phyloP scores from a whole-genome alignment of 805 yeast species.

The Starmerella apis region DNA sequence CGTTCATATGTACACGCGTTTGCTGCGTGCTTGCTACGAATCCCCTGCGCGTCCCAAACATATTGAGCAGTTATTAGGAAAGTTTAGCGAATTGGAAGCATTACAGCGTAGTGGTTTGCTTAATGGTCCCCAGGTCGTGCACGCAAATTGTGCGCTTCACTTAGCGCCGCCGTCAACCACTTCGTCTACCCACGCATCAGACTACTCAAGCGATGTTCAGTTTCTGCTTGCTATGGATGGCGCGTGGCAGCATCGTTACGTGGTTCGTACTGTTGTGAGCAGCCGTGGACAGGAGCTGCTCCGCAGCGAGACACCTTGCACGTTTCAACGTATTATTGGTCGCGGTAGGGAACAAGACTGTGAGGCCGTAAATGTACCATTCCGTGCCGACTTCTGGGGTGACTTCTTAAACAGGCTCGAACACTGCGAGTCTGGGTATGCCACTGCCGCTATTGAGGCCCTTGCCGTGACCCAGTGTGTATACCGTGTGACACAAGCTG shows the following conservation, averaged over 20 bases:
- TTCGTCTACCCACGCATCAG: background rate
- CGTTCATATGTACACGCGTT: constrained; percentile 26
- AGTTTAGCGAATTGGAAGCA: constrained; percentile 26
- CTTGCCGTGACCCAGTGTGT: constrained; percentile 31
- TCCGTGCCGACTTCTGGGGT: constrained; percentile 34
- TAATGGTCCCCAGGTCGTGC: constrained; percentile 27
- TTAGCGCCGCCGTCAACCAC: background rate
- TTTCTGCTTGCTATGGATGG: constrained; percentile 17
- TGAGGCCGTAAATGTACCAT: constrained; percentile 31
- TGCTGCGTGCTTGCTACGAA: constrained; percentile 32
- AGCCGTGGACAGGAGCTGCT: constrained; percentile 29
- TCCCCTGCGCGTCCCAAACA: constrained; percentile 29
- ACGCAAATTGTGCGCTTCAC: constrained; percentile 29
- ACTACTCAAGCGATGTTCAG: constrained; percentile 23
- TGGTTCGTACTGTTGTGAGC: constrained; percentile 27
- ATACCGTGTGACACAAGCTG: constrained; percentile 20
- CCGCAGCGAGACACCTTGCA: constrained; percentile 20
- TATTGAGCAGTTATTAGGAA: constrained; percentile 24
- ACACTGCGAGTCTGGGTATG: constrained; percentile 26
- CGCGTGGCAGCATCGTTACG: constrained; percentile 20
- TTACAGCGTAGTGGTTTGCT: constrained; percentile 19
- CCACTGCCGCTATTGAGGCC: constrained; percentile 27
- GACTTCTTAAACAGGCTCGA: constrained; percentile 31
- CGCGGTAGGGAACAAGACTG: constrained; percentile 24
- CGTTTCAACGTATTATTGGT: constrained; percentile 17